Conservation (phyloP, 495 filamentous ascomycete species). For the Xylaria telfairii region DNA sequence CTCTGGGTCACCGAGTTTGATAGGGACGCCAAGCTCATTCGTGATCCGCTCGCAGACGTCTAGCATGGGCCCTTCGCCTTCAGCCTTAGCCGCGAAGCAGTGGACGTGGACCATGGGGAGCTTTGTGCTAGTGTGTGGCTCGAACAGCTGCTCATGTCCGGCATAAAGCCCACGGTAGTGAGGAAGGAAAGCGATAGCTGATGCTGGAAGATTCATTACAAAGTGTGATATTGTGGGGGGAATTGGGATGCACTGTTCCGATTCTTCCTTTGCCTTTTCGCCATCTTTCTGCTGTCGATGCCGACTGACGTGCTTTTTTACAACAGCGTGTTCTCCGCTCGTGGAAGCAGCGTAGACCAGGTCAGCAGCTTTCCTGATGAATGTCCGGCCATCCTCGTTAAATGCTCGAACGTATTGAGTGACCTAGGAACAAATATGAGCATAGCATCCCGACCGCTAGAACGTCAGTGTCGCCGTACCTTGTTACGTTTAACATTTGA, state of each 20-base stretch:
- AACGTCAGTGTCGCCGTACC: slow-evolving; percentile 43
- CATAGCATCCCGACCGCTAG: slow-evolving; percentile 12
- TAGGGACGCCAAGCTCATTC: slow-evolving; percentile 61
- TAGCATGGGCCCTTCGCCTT: slow-evolving; percentile 61
- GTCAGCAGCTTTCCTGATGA: slow-evolving; percentile 73
- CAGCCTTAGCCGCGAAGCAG: slow-evolving; percentile 81
- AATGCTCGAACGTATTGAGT: slow-evolving; percentile 73
- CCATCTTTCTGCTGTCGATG: not conserved
- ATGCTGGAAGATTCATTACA: slow-evolving; percentile 95
- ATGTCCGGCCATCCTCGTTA: slow-evolving; percentile 78
- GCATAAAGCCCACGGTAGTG: slow-evolving; percentile 83
- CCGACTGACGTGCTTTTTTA: slow-evolving; percentile 32
- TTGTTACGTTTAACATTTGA: slow-evolving; percentile 80
- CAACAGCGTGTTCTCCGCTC: slow-evolving; percentile 52
- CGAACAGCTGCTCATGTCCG: slow-evolving; percentile 69
- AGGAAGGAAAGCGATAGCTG: slow-evolving; percentile 83
- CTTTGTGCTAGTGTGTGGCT: slow-evolving; percentile 57
- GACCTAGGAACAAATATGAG: slow-evolving; percentile 56
- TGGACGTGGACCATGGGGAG: slow-evolving; percentile 91
- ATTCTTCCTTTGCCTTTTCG: slow-evolving; percentile 4
- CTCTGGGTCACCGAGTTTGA: slow-evolving; percentile 63
- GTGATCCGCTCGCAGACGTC: slow-evolving; percentile 76
- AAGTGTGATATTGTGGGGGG: slow-evolving; percentile 84
- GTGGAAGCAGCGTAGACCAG: slow-evolving; percentile 61
- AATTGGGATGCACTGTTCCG: slow-evolving; percentile 52